Evolutionary conservation across 2,329 filamentous ascomycete genomes (phyloP).

Genomic region (Graphilbum ipis-grandicollis): DNA sequence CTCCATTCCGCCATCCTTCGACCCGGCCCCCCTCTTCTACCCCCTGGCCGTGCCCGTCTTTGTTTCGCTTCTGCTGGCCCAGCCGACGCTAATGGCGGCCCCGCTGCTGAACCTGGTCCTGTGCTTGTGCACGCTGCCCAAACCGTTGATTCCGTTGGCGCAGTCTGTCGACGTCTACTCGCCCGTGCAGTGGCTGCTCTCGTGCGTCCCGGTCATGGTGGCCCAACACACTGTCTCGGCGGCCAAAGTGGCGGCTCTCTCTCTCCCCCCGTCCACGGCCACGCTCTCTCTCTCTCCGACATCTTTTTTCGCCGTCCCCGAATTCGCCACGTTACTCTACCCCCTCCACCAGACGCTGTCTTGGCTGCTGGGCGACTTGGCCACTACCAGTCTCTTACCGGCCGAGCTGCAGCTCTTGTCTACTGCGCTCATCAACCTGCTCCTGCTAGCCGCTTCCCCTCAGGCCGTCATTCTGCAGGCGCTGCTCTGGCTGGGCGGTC

Average conservation of each 20-base stretch:
- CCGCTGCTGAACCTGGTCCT: slow-evolving; percentile 51
- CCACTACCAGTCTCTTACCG: slow-evolving; percentile 72
- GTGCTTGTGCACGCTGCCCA: slow-evolving; percentile 59
- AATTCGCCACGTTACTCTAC: slow-evolving; percentile 35
- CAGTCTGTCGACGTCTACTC: slow-evolving; percentile 40
- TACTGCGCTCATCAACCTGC: slow-evolving; percentile 61
- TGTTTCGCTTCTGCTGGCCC: slow-evolving; percentile 57
- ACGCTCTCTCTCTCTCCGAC: not conserved
- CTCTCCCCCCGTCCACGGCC: not conserved
- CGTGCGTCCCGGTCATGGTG: slow-evolving; percentile 49
- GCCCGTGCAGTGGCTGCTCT: slow-evolving; percentile 61
- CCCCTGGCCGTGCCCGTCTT: slow-evolving; percentile 60
- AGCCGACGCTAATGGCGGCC: slow-evolving; percentile 38
- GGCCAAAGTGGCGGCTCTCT: slow-evolving; percentile 15
- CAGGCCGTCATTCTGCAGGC: slow-evolving; percentile 75
- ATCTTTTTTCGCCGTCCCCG: slow-evolving; percentile 10
- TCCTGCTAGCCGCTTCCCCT: slow-evolving; percentile 61
- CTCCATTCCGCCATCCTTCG: slow-evolving; percentile 60
- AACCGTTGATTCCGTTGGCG: slow-evolving; percentile 49
- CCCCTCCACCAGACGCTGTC: slow-evolving; percentile 69
- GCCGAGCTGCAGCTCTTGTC: slow-evolving; percentile 82
- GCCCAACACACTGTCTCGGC: slow-evolving; percentile 15
- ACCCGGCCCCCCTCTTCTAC: slow-evolving; percentile 82
- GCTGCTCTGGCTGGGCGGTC: slow-evolving; percentile 68
- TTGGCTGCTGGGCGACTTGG: slow-evolving; percentile 58